Conservation (phyloP, 805 yeast species). For the Candida golubevii region DNA sequence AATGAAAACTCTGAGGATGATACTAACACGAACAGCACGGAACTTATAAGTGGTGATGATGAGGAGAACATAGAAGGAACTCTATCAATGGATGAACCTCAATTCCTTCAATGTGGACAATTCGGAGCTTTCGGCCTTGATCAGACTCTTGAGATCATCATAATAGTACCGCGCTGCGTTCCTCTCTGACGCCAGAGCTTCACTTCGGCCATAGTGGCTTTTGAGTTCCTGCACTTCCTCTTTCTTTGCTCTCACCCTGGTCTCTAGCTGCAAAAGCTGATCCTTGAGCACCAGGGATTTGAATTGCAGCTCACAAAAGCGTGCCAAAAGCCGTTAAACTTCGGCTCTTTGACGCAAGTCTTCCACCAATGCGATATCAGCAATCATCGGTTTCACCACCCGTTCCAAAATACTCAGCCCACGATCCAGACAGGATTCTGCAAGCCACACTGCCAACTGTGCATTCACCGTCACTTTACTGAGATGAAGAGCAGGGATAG, state of each 20-base stretch:
- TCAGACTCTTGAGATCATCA: slow-evolving; percentile 45
- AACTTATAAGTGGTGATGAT: too few species aligned
- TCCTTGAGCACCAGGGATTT: slow-evolving; percentile 42
- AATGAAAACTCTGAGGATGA: too few species aligned
- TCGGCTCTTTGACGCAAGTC: slow-evolving; percentile 31
- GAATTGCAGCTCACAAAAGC: slow-evolving; percentile 67
- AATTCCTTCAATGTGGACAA: slow-evolving; percentile 35
- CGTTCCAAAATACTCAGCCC: slow-evolving; percentile 52
- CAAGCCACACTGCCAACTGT: slow-evolving; percentile 63
- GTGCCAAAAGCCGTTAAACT: slow-evolving; percentile 59
- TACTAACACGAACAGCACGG: too few species aligned
- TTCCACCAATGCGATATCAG: slow-evolving; percentile 10
- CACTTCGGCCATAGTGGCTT: slow-evolving; percentile 36
- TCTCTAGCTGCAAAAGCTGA: slow-evolving; percentile 39
- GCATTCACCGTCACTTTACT: slow-evolving; percentile 28
- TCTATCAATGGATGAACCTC: slow-evolving; percentile 14
- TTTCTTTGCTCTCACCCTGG: slow-evolving; percentile 38
- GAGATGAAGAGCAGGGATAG: slow-evolving; percentile 17
- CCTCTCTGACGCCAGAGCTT: slow-evolving; percentile 43
- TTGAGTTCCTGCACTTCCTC: slow-evolving; percentile 49
- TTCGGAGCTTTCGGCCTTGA: slow-evolving; percentile 46
- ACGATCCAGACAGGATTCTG: slow-evolving; percentile 65
- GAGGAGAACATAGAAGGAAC: too few species aligned
- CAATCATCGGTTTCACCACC: slow-evolving; percentile 50
- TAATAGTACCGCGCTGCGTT: slow-evolving; percentile 51